Base-by-base conservation (phyloP, 164 flowering plant species). In the Santalum album region DNA sequence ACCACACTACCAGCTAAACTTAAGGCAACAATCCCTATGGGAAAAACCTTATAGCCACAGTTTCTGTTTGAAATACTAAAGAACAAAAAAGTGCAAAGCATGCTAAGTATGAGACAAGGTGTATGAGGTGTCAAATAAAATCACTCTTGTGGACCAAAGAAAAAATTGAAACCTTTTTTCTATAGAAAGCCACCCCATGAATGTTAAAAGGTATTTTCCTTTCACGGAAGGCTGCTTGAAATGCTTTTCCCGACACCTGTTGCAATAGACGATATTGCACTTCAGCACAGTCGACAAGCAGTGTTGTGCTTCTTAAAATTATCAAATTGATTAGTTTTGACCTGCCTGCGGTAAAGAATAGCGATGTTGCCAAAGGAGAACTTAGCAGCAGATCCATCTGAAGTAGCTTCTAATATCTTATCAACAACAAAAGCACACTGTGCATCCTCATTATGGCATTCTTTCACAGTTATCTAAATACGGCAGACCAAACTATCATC, bases 121-220 rank as follows among this genome's bases (percentile, higher is more conserved):
- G n/a, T n/a, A n/a, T n/a, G n/a, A n/a, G n/a, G n/a, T n/a, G n/a
- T n/a, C n/a, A n/a, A n/a, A n/a, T 7, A 32, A 32, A 32, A 32
- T 32, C 36, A 32, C 36, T 32, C 7, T 6, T 6, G 7, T 6
- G 12, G 12, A 32, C 36, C 12, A 32, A 32, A 32, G 12, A 36
- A 56, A 7, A 55, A 55, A 55, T 43, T 17, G 19, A 11, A 34
- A 91, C 98, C 98, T 91, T 91, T 80, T 91, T 91, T 60, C 98
- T 69, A 59, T 87, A 91, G 59, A 91, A 84, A 51, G 98, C 98
- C 59, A 91, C 96, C 26, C 98, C 96, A 70, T 91, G 98, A 49
- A 72, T 51, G 43, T 91, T 91, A 57, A 91, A 91, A 18, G 98
- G 98, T 63, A 91, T 84, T 69, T 78, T 82, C 65, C 98, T 78